Base-by-base conservation (phyloP, 2,329 filamentous ascomycete species). In the Exophiala lecanii-corni region DNA sequence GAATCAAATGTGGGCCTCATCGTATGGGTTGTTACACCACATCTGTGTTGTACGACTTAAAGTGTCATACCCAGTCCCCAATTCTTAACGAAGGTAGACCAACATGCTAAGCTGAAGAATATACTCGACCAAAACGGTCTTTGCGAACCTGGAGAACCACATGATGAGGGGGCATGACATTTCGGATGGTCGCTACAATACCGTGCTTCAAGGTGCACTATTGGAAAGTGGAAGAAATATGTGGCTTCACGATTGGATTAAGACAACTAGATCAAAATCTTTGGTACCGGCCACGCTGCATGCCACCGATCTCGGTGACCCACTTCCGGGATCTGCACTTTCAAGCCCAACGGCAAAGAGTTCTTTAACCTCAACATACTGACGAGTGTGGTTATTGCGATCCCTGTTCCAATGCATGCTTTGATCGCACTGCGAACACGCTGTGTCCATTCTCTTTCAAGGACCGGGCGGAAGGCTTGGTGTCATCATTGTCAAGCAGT, bases 341-440 rank as follows among this genome's bases (percentile, higher is more conserved):
- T 50, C 37, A 51, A 28, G 17, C 9, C 35, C 6, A 12, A 26
- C 23, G 12, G 23, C 23, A 26, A 7, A 6, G 23, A 6, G 7
- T 26, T 26, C 7, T 26, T 30, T 15, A 58, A 62, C 13, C 68
- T 64, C 6, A 82, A 55, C 2, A 73, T 74, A 60, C 79, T 83
- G 56, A 74, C 75, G 36, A 84, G 61, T 1, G 70, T 71, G 17
- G 73, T 72, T 32, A 86, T 73, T 0, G 81, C 78, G 50, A 89
- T 75, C 4, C 78, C 79, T 1, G 82, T 73, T 6, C 79, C 79
- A 48, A 89, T 88, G 53, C 80, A 83, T n/a, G 83, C 78, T 56
- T 79, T 80, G 55, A 85, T 70, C 7, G 74, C 75, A 47, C 76
- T 73, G 60, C 79, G 82, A 9, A 76, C 68, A 16, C 77, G 71